These are phyloP conservation scores for Rhodocollybia butyracea DNA, from an alignment of 768 basidiomycete species.

Conservation along the genomic window DNA sequence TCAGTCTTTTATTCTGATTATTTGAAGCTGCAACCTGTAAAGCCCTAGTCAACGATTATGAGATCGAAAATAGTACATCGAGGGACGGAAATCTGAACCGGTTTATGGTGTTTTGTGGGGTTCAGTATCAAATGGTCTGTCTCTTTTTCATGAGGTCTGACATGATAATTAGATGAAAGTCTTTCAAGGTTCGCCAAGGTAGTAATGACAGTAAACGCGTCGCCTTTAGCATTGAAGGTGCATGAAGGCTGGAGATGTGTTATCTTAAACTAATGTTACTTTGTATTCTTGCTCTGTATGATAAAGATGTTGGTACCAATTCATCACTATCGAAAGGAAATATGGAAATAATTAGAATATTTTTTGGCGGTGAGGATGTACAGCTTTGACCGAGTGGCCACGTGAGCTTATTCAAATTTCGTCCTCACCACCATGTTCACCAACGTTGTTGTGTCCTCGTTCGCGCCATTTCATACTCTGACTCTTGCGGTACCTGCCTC, in stretches of 20 bases:
- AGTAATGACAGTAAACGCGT: not conserved
- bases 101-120: constrained; percentile 55
- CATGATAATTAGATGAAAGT: not conserved
- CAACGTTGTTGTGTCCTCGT: constrained; percentile 55
- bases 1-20: too few species aligned
- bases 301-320: too few species aligned
- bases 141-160: not conserved
- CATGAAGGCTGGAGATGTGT: too few species aligned
- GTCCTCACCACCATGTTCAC: constrained; percentile 36
- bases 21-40: constrained; percentile 33
- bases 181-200: not conserved
- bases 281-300: too few species aligned
- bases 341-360: too few species aligned
- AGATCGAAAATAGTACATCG: constrained; percentile 27
- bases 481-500: constrained; percentile 42
- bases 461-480: constrained; percentile 58
- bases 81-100: constrained; percentile 50
- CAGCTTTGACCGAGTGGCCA: not conserved
- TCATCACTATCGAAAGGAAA: too few species aligned
- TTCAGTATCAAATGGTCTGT: constrained; percentile 53
- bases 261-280: too few species aligned
- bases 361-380: too few species aligned
- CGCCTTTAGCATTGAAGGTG: not conserved
- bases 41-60: constrained; percentile 36
- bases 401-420: not conserved